Evolutionary conservation across 352 stramenopile species (phyloP).

Genomic region (Globisporangium sylvaticum): DNA sequence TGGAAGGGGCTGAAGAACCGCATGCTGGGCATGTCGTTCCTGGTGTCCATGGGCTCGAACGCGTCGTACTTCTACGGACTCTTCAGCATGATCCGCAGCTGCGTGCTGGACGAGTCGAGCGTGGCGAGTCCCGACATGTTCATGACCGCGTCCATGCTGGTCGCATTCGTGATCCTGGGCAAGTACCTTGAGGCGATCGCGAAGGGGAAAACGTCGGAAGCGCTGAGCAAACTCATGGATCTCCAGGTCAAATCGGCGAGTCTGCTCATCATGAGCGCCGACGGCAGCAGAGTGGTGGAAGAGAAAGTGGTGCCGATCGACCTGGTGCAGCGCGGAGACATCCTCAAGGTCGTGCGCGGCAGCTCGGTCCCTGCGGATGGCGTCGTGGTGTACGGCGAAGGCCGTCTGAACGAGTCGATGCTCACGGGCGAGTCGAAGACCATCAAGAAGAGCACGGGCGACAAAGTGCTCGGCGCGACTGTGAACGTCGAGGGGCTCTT

Average conservation of each 20-base stretch:
- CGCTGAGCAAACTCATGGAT: constrained; percentile 94
- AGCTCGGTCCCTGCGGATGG: constrained; percentile 92
- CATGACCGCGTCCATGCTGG: constrained; percentile 97
- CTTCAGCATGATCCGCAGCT: constrained; percentile 80
- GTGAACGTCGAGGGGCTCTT: constrained; percentile 91
- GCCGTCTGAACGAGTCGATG: constrained; percentile 92
- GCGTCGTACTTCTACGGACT: constrained; percentile 95
- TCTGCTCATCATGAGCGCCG: constrained; percentile 79
- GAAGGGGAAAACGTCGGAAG: constrained; percentile 92
- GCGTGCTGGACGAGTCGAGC: constrained; percentile 58
- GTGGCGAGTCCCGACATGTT: constrained; percentile 90
- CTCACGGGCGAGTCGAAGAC: constrained; percentile 94
- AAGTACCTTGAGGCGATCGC: constrained; percentile 96
- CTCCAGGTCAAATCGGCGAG: constrained; percentile 94
- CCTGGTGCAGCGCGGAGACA: constrained; percentile 89
- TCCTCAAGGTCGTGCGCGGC: constrained; percentile 92
- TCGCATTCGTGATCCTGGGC: constrained; percentile 97
- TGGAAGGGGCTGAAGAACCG: constrained; percentile 90
- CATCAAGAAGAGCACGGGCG: constrained; percentile 88
- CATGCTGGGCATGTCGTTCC: constrained; percentile 95
- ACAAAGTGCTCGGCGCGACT: constrained; percentile 88
- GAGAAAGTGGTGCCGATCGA: constrained; percentile 83
- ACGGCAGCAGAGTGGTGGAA: constrained; percentile 51
- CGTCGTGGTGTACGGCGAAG: constrained; percentile 88
- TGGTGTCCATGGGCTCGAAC: constrained; percentile 96